These are phyloP conservation scores for Melanogaster broomeanus DNA, from an alignment of 768 basidiomycete species.

Conservation along the genomic window DNA sequence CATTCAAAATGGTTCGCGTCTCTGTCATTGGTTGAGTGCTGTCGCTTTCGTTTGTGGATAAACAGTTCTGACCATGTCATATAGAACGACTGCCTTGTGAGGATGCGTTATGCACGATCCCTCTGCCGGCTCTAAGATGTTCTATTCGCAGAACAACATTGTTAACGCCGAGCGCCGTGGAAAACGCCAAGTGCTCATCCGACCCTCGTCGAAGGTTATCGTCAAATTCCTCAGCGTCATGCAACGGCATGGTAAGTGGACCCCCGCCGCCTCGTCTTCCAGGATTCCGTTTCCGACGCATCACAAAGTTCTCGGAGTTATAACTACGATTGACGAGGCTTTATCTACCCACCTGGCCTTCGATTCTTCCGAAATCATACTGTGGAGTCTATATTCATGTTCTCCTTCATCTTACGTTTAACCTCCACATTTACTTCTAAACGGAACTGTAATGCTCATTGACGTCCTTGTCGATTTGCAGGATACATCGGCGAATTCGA, in stretches of 20 bases:
- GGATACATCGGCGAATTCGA: constrained; percentile 99
- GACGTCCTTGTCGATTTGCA: constrained; percentile 32
- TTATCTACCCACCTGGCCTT: constrained; percentile 56
- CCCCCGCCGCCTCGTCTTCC: not conserved
- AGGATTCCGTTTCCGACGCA: not conserved
- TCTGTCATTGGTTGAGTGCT: constrained; percentile 67
- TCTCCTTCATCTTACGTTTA: not conserved
- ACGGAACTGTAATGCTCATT: not conserved
- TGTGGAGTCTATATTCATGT: constrained; percentile 30
- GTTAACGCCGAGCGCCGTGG: constrained; percentile 99
- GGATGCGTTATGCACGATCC: constrained; percentile 10
- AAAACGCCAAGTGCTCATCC: constrained; percentile 98
- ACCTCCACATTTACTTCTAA: not conserved
- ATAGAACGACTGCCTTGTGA: constrained; percentile 60
- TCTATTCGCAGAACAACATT: constrained; percentile 80
- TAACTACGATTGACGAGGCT: constrained; percentile 81
- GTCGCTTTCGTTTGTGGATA: not conserved
- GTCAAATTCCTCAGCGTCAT: constrained; percentile 98
- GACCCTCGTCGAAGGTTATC: constrained; percentile 96
- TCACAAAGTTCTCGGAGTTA: constrained; percentile 60
- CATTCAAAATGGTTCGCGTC: constrained; percentile 78
- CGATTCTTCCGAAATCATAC: constrained; percentile 83
- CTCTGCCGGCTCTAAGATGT: constrained; percentile 2
- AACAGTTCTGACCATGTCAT: not conserved
- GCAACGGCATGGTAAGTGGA: constrained; percentile 91